Base-by-base conservation (phyloP, 2,329 filamentous ascomycete genomes). In the Fusarium newnesense region DNA sequence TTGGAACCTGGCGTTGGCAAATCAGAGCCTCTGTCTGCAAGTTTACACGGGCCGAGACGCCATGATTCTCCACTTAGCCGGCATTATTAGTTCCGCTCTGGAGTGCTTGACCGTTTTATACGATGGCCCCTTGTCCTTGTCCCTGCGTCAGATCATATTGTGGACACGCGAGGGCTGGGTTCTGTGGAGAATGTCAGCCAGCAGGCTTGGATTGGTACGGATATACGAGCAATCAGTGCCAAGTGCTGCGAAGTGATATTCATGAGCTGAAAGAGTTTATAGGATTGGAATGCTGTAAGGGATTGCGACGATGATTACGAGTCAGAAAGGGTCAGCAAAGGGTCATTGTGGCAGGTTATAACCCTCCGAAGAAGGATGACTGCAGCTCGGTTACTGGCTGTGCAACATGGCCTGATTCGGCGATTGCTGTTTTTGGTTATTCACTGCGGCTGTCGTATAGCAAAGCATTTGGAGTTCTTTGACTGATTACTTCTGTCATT, bases 61-160 rank as follows among this genome's bases (percentile, higher is more conserved):
- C 50, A 28, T 53, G 5, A 39, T 28, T 21, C 50, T 53, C 50
- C 50, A 53, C 50, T 28, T 15, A 28, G 34, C 19, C 50, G 50
- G 50, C 34, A 53, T 7, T 28, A 21, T 39, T 24, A 24, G 24
- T n/a, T 53, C 50, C 50, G 50, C 13, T 37, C 50, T 39, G 34
- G 39, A 53, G 24, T 53, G 24, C 15, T 26, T 53, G 34, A 9
- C 34, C 24, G 34, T 53, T 39, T 39, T n/a, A 34, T 39, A 39
- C 34, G 34, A 53, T 24, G 16, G 24, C 34, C 50, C 50, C 50
- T 53, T 53, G 50, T 39, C 50, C 50, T 28, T 39, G 50, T 39
- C 50, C 50, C 34, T 53, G 50, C 34, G 24, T 28, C 50, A 53
- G 50, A 53, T 53, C 50, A 54, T 54, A 30, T n/a, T 40, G 50